phyloP scores from a whole-genome alignment of 306 rosid genomes.

The Gastrolobium bilobum region DNA sequence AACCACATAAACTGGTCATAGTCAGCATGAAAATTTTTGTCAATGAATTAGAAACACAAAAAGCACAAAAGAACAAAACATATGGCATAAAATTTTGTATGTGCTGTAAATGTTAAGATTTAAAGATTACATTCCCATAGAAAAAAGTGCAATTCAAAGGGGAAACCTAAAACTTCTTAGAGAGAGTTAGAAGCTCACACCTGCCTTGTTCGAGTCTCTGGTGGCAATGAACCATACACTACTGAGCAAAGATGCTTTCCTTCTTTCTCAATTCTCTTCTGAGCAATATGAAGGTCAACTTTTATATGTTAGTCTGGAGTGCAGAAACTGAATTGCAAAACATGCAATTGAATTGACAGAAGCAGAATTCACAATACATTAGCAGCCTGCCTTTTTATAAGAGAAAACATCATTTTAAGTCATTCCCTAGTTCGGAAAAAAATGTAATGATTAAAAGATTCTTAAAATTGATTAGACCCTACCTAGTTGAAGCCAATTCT shows the following conservation, averaged over 20 bases:
- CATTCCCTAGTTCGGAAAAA: slow-evolving; percentile 22
- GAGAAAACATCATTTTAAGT: slow-evolving; percentile 2
- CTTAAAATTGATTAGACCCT: slow-evolving; percentile 35
- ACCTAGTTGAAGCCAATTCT: neutral
- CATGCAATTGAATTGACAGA: slow-evolving; percentile 26
- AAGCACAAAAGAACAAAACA: slow-evolving; percentile 35
- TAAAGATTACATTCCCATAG: slow-evolving; percentile 35
- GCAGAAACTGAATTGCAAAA: slow-evolving; percentile 22
- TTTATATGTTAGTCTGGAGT: slow-evolving; percentile 43
- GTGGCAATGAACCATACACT: slow-evolving; percentile 98
- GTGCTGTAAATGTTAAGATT: neutral
- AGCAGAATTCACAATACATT: slow-evolving; percentile 37
- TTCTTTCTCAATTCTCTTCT: slow-evolving; percentile 74
- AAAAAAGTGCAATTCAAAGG: slow-evolving; percentile 37
- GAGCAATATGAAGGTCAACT: slow-evolving; percentile 49
- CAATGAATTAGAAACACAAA: slow-evolving; percentile 32
- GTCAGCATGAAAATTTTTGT: slow-evolving; percentile 22
- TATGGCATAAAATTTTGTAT: neutral
- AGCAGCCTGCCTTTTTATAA: slow-evolving; percentile 25
- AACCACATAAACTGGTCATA: slow-evolving; percentile 24
- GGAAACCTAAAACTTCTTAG: slow-evolving; percentile 34
- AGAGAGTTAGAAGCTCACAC: slow-evolving; percentile 58
- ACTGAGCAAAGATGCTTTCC: slow-evolving; percentile 92
- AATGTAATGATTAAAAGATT: slow-evolving; percentile 2
- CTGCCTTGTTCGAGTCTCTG: slow-evolving; percentile 98